Percentiles rank a stretch among this genome's conserved stretches.
phyloP scores from a whole-genome alignment of 2,329 filamentous ascomycete genomes.

The Sporothrix dimorphospora region DNA sequence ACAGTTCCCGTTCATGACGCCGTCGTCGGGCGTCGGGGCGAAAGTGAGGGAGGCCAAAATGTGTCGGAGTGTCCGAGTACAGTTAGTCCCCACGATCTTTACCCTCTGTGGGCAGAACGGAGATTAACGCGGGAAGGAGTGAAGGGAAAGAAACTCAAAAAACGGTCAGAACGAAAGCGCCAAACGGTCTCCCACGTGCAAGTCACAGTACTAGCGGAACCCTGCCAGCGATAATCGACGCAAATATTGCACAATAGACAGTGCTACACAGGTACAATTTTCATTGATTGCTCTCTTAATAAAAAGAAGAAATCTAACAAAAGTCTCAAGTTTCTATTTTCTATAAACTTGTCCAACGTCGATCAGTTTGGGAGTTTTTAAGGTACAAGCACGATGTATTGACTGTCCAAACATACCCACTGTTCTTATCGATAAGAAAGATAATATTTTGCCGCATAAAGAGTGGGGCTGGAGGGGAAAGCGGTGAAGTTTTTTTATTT shows the following conservation, averaged over 20 bases:
- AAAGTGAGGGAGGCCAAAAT: background rate
- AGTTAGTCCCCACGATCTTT: slow-evolving; percentile 7
- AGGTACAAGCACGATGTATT: no score
- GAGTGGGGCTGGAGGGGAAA: slow-evolving; percentile 32
- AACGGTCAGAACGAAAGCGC: background rate
- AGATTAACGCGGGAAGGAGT: background rate
- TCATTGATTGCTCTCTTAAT: no score
- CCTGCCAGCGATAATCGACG: no score
- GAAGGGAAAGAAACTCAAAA: background rate
- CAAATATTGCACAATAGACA: background rate
- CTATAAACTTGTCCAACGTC: no score
- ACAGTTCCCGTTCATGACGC: background rate
- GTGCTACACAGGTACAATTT: no score
- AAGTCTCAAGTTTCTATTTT: no score
- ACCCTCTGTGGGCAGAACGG: background rate
- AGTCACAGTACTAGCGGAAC: background rate
- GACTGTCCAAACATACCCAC: no score
- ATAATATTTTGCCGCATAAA: slow-evolving; percentile 28
- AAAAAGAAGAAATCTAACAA: no score
- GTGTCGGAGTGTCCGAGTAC: slow-evolving; percentile 31
- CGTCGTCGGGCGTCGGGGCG: background rate
- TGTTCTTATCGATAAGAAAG: slow-evolving; percentile 33
- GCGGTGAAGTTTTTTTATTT: slow-evolving; percentile 35
- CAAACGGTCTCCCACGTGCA: background rate
- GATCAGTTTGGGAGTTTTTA: no score